phyloP scores from a whole-genome alignment of 2,329 filamentous ascomycete genomes.

The Apiospora phragmitis region DNA sequence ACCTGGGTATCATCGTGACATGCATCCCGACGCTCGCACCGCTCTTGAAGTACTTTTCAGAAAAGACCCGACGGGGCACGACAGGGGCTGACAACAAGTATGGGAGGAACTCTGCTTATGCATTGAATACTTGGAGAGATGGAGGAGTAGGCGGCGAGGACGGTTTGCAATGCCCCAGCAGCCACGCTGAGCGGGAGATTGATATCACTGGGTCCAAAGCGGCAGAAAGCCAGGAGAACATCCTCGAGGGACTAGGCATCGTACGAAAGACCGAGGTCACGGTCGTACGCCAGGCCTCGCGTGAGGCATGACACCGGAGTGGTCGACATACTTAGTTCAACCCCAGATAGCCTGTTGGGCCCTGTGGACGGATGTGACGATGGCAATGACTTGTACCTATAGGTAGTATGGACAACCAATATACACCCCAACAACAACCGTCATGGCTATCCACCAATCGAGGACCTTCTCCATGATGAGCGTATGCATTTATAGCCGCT shows the following conservation, averaged over 20 bases:
- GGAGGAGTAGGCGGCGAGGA: not conserved
- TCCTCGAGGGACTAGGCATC: not conserved
- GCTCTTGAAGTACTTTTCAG: slow-evolving; percentile 35
- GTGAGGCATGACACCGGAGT: not conserved
- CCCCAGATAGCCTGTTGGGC: not conserved
- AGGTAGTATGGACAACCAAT: not conserved
- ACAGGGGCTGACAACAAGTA: slow-evolving; percentile 9
- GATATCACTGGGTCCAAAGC: not conserved
- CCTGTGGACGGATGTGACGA: not conserved
- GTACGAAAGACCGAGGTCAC: slow-evolving; percentile 7
- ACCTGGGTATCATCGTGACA: slow-evolving; percentile 43
- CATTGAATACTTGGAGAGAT: slow-evolving; percentile 26
- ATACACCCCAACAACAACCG: not conserved
- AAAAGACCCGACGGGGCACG: slow-evolving; percentile 26
- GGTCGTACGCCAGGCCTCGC: not conserved
- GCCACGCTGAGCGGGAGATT: not conserved
- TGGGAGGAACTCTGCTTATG: slow-evolving; percentile 22
- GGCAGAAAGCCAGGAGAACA: not conserved
- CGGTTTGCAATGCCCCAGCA: slow-evolving; percentile 17
- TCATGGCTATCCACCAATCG: not conserved
- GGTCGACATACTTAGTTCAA: not conserved
- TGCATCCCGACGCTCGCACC: slow-evolving; percentile 45
- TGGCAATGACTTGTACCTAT: not conserved
- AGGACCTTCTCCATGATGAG: too few relatives aligned
- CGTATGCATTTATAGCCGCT: too few relatives aligned